These are phyloP conservation scores for Oryza glaberrima DNA, from an alignment of 176 grass and related monocot species.

Conservation along the genomic window DNA sequence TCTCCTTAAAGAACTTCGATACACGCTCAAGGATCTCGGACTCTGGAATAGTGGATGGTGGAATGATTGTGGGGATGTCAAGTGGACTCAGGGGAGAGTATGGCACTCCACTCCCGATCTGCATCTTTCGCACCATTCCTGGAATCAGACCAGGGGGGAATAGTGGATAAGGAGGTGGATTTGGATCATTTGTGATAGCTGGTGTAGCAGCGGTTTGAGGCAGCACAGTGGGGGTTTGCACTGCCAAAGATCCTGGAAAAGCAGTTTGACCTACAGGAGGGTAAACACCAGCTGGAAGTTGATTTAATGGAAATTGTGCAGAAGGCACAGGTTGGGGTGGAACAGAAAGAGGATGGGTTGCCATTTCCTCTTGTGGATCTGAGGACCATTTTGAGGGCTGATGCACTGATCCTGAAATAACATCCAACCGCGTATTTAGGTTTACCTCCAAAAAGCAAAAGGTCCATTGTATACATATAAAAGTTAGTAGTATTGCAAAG, in stretches of 20 bases:
- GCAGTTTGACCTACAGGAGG: slow-evolving; percentile 49
- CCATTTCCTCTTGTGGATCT: slow-evolving; percentile 55
- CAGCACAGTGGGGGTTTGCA: slow-evolving; percentile 37
- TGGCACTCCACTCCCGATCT: slow-evolving; percentile 90
- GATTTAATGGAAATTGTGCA: slow-evolving; percentile 50
- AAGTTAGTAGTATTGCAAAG: not conserved
- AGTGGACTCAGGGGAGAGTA: slow-evolving; percentile 91
- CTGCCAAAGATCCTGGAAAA: slow-evolving; percentile 58
- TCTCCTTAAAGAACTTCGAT: slow-evolving; percentile 90
- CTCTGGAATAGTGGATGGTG: slow-evolving; percentile 68
- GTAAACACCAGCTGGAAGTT: slow-evolving; percentile 50
- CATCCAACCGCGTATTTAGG: slow-evolving; percentile 1
- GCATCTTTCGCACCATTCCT: slow-evolving; percentile 98
- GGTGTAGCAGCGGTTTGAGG: slow-evolving; percentile 40
- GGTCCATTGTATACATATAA: not conserved
- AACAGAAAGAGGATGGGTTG: slow-evolving; percentile 41
- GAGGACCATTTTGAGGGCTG: slow-evolving; percentile 70
- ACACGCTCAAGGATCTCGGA: slow-evolving; percentile 85
- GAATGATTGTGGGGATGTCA: slow-evolving; percentile 88
- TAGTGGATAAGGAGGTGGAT: slow-evolving; percentile 80
- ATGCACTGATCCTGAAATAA: slow-evolving; percentile 62
- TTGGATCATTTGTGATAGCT: slow-evolving; percentile 46
- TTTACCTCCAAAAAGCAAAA: slow-evolving; percentile 32
- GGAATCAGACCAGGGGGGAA: slow-evolving; percentile 97
- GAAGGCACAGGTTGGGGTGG: slow-evolving; percentile 39